These are phyloP conservation scores for Venturia effusa DNA, from an alignment of 2,329 filamentous ascomycete genomes.

Conservation along the genomic window DNA sequence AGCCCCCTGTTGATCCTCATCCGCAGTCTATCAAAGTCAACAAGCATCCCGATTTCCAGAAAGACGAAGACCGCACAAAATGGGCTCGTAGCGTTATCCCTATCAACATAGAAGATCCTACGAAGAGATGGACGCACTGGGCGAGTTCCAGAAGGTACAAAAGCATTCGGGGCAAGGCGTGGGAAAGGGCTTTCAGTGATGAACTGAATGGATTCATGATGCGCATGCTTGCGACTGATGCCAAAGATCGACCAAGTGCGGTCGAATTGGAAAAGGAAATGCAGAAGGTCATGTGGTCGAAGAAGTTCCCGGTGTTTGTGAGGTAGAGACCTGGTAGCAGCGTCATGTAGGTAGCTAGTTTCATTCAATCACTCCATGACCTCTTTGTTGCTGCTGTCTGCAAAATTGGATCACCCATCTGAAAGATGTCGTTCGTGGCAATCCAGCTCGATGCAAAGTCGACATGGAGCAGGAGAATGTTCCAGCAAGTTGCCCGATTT, in stretches of 20 bases:
- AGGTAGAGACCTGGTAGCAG: background rate
- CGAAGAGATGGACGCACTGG: background rate
- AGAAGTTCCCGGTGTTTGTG: background rate
- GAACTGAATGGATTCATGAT: background rate
- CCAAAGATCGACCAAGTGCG: background rate
- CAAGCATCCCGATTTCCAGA: background rate
- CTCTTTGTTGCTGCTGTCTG: background rate
- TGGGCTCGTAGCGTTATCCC: background rate
- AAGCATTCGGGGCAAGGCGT: background rate
- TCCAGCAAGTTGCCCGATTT: too few species aligned
- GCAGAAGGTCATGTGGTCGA: background rate
- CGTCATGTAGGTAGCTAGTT: background rate
- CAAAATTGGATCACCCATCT: background rate
- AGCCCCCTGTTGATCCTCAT: background rate
- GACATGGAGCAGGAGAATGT: too few species aligned
- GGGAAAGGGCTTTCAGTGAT: background rate
- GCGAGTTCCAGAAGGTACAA: background rate
- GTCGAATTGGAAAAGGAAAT: background rate
- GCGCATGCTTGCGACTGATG: background rate
- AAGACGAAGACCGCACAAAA: background rate
- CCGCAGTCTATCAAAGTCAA: background rate
- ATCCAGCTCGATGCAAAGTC: too few species aligned
- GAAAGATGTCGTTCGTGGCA: background rate
- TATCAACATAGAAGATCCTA: background rate
- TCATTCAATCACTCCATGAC: background rate